Evolutionary conservation across 441 rosid species (phyloP), one percentile per base, ranked within the genome.

Genomic region (Jatropha podagrica): DNA sequence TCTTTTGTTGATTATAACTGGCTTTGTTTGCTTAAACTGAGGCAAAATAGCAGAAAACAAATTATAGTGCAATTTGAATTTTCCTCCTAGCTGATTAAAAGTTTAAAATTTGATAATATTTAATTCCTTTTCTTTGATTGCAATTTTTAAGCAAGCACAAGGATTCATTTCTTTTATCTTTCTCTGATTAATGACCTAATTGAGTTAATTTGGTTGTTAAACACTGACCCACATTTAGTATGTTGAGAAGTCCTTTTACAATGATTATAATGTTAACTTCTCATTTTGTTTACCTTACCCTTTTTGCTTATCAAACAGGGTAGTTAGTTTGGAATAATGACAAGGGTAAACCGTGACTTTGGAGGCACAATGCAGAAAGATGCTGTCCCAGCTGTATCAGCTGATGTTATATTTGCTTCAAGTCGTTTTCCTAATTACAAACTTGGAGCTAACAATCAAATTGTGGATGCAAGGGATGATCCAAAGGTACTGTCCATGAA

Each of bases 401-500:
- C 90, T 14, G 98, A 96, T 85, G 99, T 94, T 71, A 72, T 83
- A 56, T 96, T 96, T 83, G 91, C 95, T 51, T 83, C 98, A 2
- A 89, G 92, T 81, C 88, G 91, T 76, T 96, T 96, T 83, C 97
- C 98, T 6, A 89, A 82, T 77, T 92, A 94, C 77, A 91, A 83
- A 84, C 77, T 94, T 68, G 98, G 99, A 48, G 85, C 88, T 18
- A 88, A 88, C 73, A 88, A 92, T 81, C 94, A 92, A 82, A 88
- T 93, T 80, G 55, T 85, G 76, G 96, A 93, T 82, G 82, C 80
- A 1, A 90, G 88, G 79, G 95, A 88, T 74, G 95, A 90, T 64
- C 86, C 85, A 15, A 94, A 91, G 84, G 89, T 88, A 26, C 52
- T 86, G 72, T 80, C 99, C 2, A 92, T 96, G 98, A 96, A 88